A percentile compares a stretch with the other conserved stretches of the same genome.
Conservation (phyloP, 1,284 basidiomycete species). For the Laetiporus sulphureus region DNA sequence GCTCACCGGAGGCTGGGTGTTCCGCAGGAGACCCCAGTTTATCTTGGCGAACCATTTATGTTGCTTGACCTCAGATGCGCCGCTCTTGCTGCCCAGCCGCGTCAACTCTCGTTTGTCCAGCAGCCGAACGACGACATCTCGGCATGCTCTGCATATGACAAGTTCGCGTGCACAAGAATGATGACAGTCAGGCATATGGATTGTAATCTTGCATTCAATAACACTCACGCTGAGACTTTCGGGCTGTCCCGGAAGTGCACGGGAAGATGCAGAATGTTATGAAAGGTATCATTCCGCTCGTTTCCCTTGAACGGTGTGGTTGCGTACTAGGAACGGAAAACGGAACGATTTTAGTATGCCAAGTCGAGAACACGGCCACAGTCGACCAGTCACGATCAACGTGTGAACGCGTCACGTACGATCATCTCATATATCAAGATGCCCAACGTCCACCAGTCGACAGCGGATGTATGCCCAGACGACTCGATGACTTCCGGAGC, state of each 20-base stretch:
- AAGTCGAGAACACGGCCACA: no score
- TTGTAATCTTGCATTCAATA: slow-evolving; percentile 1
- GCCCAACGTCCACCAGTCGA: slow-evolving; percentile 99
- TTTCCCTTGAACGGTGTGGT: slow-evolving; percentile 98
- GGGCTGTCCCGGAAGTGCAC: slow-evolving; percentile 86
- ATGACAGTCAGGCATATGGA: slow-evolving; percentile 1
- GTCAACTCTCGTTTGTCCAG: slow-evolving; percentile 92
- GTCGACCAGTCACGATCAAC: no score
- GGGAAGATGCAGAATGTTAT: slow-evolving; percentile 86
- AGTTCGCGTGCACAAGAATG: background rate
- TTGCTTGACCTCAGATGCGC: slow-evolving; percentile 97
- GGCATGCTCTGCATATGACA: slow-evolving; percentile 57
- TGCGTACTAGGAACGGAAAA: slow-evolving; percentile 66
- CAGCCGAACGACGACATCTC: slow-evolving; percentile 82
- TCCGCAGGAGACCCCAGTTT: slow-evolving; percentile 94
- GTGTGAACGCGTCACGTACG: slow-evolving; percentile 62
- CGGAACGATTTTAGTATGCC: no score
- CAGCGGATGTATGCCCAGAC: slow-evolving; percentile 94
- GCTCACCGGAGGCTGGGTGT: slow-evolving; percentile 89
- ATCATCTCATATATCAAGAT: slow-evolving; percentile 99
- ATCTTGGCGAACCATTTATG: slow-evolving; percentile 98
- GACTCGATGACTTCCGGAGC: slow-evolving; percentile 98
- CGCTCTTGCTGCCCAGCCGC: slow-evolving; percentile 85
- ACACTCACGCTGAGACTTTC: slow-evolving; percentile 75
- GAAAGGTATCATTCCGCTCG: slow-evolving; percentile 93